Base-by-base conservation (phyloP, 148 eudicot genomes). In the Rhododendron vialii region DNA sequence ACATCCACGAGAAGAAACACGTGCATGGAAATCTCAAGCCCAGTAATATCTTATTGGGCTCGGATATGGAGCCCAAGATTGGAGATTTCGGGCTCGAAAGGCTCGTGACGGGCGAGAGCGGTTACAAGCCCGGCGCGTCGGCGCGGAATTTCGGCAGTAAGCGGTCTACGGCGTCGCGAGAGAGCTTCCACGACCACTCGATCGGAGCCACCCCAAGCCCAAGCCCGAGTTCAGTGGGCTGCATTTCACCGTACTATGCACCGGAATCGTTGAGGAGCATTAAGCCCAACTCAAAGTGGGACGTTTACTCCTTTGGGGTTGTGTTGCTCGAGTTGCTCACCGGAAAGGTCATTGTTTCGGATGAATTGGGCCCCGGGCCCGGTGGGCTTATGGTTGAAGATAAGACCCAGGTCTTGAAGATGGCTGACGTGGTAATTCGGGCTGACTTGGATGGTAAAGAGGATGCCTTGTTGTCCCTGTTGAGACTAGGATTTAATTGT, bases 11-110 rank as follows among this genome's bases (percentile, higher is more conserved):
- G 38, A 95, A 93, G 92, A 97, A 97, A 87, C 96, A 97, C 5
- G 98, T 93, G 53, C 99, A 97, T 63, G 99, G 98, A 24, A 97
- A 95, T 84, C 90, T 97, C 28, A 97, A 95, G 94, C 98, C 99
- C 45, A 95, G 90, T 59, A 97, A 97, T 87, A 89, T 97, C 48
- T 88, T 97, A 9, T 59, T 97, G 85, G 98, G 92, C 83, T 43
- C 48, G 5, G 96, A 95, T 36, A 93, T 94, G 95, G 98, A 95
- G 94, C 95, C 99, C 85, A 97, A 97, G 87, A 92, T 97, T 0
- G 93, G 92, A 41, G 99, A 97, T 85, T 95, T 97, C 17, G 99
- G 99, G 87, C 92, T 97, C 17, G 96, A 97, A 45, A 88, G 95
- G 80, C 93, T 96, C 3, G 90, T 93, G 2, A 82, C 91, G 6